phyloP scores from a whole-genome alignment of 176 grass and related monocot species.

The Oryza longistaminata region DNA sequence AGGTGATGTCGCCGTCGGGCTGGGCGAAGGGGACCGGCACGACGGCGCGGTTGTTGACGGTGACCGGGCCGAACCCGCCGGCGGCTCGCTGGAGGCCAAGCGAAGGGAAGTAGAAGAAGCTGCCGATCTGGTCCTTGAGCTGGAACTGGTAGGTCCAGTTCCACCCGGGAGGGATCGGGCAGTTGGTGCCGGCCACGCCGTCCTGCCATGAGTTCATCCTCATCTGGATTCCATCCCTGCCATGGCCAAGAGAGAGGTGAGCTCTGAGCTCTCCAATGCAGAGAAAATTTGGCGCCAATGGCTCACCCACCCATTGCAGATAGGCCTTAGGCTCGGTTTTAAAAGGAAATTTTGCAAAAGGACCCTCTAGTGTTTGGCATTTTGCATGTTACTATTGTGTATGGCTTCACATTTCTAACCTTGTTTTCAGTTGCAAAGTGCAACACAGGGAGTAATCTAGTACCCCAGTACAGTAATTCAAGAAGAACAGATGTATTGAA shows the following conservation, averaged over 20 bases:
- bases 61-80: constrained; percentile 68
- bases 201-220: constrained; percentile 94
- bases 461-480: neutral
- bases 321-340: neutral
- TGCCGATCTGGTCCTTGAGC: constrained; percentile 94
- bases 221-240: constrained; percentile 88
- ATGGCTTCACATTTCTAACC: neutral
- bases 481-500: neutral
- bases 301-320: neutral
- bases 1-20: constrained; percentile 69
- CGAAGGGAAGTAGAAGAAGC: constrained; percentile 96
- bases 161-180: constrained; percentile 85
- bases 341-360: constrained; percentile 8
- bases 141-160: constrained; percentile 99
- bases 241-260: constrained; percentile 17
- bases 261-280: constrained; percentile 8
- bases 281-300: constrained; percentile 25
- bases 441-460: neutral
- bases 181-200: constrained; percentile 88
- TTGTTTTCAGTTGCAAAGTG: neutral
- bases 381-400: neutral
- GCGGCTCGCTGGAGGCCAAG: constrained; percentile 71
- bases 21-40: constrained; percentile 63
- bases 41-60: constrained; percentile 68
- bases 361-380: neutral